phyloP scores from a whole-genome alignment of 164 flowering plant genomes.

The Dillenia turbinata region DNA sequence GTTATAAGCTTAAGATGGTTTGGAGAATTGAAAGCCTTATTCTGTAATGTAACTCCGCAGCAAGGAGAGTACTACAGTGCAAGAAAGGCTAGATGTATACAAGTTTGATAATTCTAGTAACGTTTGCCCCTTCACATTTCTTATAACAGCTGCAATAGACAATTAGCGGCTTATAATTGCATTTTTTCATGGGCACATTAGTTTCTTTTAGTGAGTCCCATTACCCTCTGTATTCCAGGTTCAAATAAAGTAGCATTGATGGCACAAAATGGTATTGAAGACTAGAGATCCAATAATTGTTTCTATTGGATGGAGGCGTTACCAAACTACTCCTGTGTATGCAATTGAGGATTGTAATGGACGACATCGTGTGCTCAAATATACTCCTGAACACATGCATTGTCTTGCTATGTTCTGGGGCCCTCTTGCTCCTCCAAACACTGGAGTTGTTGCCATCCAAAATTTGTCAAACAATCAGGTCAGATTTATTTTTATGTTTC shows the following conservation, averaged over 20 bases:
- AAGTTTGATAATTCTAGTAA: too few relatives aligned
- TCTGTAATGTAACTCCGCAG: too few relatives aligned
- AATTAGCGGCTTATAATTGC: too few relatives aligned
- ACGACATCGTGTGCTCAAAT: slow-evolving; percentile 90
- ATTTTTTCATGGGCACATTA: too few relatives aligned
- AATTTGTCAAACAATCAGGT: slow-evolving; percentile 84
- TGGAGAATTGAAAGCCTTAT: too few relatives aligned
- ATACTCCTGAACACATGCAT: slow-evolving; percentile 97
- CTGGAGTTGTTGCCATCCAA: slow-evolving; percentile 87
- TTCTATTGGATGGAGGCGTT: slow-evolving; percentile 98
- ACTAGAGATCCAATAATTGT: slow-evolving; percentile 85
- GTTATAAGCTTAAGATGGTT: too few relatives aligned
- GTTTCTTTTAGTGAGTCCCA: neutral
- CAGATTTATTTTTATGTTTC: neutral
- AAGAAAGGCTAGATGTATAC: too few relatives aligned
- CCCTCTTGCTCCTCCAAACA: slow-evolving; percentile 90
- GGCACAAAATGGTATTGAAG: slow-evolving; percentile 87
- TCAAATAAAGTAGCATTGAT: slow-evolving; percentile 81
- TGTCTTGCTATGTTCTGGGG: slow-evolving; percentile 99
- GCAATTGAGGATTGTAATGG: slow-evolving; percentile 85
- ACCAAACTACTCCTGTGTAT: slow-evolving; percentile 85
- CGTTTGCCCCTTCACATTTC: too few relatives aligned
- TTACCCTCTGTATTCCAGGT: slow-evolving; percentile 39
- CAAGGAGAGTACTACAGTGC: too few relatives aligned
- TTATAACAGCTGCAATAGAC: too few relatives aligned